Base-by-base conservation (phyloP, 805 yeast genomes). In the Candida parachauliodes region DNA sequence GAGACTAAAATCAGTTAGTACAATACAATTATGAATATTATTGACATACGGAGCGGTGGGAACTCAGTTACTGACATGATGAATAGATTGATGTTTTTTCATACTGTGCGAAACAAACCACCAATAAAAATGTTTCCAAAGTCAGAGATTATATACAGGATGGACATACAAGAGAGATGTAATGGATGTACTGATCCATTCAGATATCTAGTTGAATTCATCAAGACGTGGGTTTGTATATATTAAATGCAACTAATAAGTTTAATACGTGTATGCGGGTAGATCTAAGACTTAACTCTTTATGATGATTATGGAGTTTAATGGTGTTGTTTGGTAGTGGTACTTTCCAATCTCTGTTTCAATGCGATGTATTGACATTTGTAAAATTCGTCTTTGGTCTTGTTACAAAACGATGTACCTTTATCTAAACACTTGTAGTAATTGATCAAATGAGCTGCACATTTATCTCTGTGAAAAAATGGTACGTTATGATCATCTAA, bases 1-100 rank as follows among this genome's bases (percentile, higher is more conserved):
- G 88, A 72, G 48, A 86, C 89, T 82, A 47, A 1, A 18, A 28
- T 29, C 8, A 26, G 44, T 41, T 41, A 41, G 44, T 37, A n/a
- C n/a, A n/a, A n/a, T n/a, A n/a, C n/a, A n/a, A n/a, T n/a, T n/a
- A n/a, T n/a, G n/a, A n/a, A n/a, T n/a, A 20, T 15, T 14, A 10
- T 24, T 17, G 44, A 62, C 68, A 44, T 62, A 62, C 68, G 67
- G 51, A 62, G 66, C 44, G 69, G 69, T 37, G 69, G 69, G 46
- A 62, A 62, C 42, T 62, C 62, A n/a, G 67, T 62, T 18, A 62
- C 67, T 28, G 66, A 43, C 65, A 61, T 60, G 23, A n/a, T 29
- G 5, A 16, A n/a, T 7, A 22, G 10, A 17, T 29, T 17, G 8
- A 6, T 11, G 12, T 30, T 19, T 30, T 21, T 30, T 8, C 19